Percentiles rank a stretch among this genome's conserved stretches.
phyloP scores from a whole-genome alignment of 805 yeast genomes.

The Candida germanica region DNA sequence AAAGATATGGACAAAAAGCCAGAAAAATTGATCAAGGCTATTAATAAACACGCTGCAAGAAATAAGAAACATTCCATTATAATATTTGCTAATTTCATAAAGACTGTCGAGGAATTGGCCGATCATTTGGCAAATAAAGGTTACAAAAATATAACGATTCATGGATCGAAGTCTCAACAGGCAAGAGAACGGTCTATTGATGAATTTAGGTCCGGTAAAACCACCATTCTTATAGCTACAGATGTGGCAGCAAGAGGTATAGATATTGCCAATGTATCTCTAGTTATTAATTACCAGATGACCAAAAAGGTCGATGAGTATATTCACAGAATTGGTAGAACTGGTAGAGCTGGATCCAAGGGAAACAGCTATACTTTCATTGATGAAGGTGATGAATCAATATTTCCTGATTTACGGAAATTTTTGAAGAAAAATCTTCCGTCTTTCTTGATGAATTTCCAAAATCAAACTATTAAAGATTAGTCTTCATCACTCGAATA shows the following conservation, averaged over 20 bases:
- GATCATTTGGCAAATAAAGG: slow-evolving; percentile 44
- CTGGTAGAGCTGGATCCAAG: slow-evolving; percentile 87
- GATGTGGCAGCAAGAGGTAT: slow-evolving; percentile 96
- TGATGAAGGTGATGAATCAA: slow-evolving; percentile 51
- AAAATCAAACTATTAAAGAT: slow-evolving; percentile 8
- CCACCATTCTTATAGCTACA: slow-evolving; percentile 77
- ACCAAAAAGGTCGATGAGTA: slow-evolving; percentile 74
- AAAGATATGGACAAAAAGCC: slow-evolving; percentile 34
- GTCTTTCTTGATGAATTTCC: slow-evolving; percentile 19
- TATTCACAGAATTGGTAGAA: slow-evolving; percentile 91
- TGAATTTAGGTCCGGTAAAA: slow-evolving; percentile 52
- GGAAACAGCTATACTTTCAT: slow-evolving; percentile 79
- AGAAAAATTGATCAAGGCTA: slow-evolving; percentile 37
- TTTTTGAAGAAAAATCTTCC: slow-evolving; percentile 42
- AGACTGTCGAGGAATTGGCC: slow-evolving; percentile 65
- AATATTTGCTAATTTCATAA: slow-evolving; percentile 76
- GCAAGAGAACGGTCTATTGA: slow-evolving; percentile 77
- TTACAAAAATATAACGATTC: slow-evolving; percentile 53
- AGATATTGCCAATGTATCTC: slow-evolving; percentile 81
- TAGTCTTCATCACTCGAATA: slow-evolving; percentile 32
- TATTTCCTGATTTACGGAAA: slow-evolving; percentile 49
- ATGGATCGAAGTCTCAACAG: slow-evolving; percentile 84
- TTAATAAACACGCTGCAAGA: slow-evolving; percentile 41
- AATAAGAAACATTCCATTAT: slow-evolving; percentile 45
- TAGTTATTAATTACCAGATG: slow-evolving; percentile 88